Conservation (phyloP, 441 rosid species). For the Euphorbia schlechtendalii region DNA sequence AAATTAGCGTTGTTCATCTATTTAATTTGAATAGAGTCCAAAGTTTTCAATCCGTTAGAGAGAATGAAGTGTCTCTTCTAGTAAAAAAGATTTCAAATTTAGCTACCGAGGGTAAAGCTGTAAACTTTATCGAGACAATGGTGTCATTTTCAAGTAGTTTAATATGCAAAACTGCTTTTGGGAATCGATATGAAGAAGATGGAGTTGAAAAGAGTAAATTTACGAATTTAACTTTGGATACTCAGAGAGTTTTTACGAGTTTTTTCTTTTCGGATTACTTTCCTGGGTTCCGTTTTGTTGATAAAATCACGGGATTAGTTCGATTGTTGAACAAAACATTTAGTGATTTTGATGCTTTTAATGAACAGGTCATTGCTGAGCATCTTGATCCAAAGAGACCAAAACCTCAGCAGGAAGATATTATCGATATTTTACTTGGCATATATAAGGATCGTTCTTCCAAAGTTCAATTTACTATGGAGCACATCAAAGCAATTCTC, state of each 20-base stretch:
- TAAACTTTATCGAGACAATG: slow-evolving; percentile 22
- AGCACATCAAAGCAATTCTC: slow-evolving; percentile 24
- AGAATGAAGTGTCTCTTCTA: slow-evolving; percentile 16
- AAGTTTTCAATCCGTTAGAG: slow-evolving; percentile 19
- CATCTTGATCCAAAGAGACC: slow-evolving; percentile 15
- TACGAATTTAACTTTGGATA: slow-evolving; percentile 13
- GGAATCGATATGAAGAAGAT: slow-evolving; percentile 18
- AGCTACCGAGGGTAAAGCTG: background rate
- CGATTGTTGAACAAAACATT: slow-evolving; percentile 18
- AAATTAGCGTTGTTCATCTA: slow-evolving; percentile 18
- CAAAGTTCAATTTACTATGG: slow-evolving; percentile 2
- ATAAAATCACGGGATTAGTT: slow-evolving; percentile 14
- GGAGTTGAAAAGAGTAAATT: slow-evolving; percentile 25
- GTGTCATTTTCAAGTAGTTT: slow-evolving; percentile 4
- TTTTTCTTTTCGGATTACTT: slow-evolving; percentile 23
- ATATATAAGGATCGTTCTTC: background rate
- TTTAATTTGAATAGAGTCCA: slow-evolving; percentile 18
- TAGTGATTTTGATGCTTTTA: slow-evolving; percentile 21
- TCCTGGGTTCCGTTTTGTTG: slow-evolving; percentile 21
- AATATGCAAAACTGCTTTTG: slow-evolving; percentile 20
- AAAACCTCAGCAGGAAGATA: slow-evolving; percentile 17
- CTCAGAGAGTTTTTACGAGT: slow-evolving; percentile 12
- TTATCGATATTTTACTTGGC: slow-evolving; percentile 20
- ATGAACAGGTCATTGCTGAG: slow-evolving; percentile 20
- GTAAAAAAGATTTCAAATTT: background rate